phyloP scores from a whole-genome alignment of 1,284 basidiomycete species.

The Vanrija sp. region DNA sequence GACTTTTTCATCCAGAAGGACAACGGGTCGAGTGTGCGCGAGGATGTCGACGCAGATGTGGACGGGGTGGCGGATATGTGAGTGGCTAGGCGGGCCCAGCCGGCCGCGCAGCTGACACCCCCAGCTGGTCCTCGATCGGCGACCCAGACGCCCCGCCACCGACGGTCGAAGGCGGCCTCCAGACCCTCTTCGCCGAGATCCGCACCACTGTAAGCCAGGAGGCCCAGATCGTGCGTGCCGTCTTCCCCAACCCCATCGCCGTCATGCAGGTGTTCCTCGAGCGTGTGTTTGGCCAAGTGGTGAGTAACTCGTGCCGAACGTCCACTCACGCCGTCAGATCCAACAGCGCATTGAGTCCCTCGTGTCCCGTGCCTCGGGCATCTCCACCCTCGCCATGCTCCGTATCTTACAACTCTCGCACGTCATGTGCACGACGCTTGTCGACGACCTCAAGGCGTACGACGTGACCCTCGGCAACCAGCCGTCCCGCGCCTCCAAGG shows the following conservation, averaged over 20 bases:
- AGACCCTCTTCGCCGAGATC: slow-evolving; percentile 81
- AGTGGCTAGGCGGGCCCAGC: slow-evolving; percentile 33
- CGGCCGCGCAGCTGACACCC: neutral
- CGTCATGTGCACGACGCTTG: slow-evolving; percentile 67
- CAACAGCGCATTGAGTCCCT: slow-evolving; percentile 90
- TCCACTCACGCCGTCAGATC: slow-evolving; percentile 57
- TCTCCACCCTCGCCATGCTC: slow-evolving; percentile 85
- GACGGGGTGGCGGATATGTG: slow-evolving; percentile 59
- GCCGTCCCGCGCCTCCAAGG: slow-evolving; percentile 15
- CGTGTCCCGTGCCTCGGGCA: slow-evolving; percentile 64
- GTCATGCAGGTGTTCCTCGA: slow-evolving; percentile 99
- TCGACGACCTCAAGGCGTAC: slow-evolving; percentile 89
- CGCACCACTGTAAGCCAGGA: slow-evolving; percentile 88
- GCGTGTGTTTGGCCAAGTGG: slow-evolving; percentile 95
- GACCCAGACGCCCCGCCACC: slow-evolving; percentile 78
- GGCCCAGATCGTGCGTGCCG: slow-evolving; percentile 95
- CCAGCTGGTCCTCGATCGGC: slow-evolving; percentile 73
- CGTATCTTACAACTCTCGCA: slow-evolving; percentile 88
- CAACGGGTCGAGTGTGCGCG: slow-evolving; percentile 51
- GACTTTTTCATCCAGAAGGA: slow-evolving; percentile 95
- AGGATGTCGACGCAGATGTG: slow-evolving; percentile 37
- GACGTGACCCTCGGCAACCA: slow-evolving; percentile 63
- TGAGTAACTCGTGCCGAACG: slow-evolving; percentile 49
- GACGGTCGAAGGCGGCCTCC: slow-evolving; percentile 71
- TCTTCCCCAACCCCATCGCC: slow-evolving; percentile 94